Conservation (phyloP, 495 filamentous ascomycete species). For the Xylaria longipes region DNA sequence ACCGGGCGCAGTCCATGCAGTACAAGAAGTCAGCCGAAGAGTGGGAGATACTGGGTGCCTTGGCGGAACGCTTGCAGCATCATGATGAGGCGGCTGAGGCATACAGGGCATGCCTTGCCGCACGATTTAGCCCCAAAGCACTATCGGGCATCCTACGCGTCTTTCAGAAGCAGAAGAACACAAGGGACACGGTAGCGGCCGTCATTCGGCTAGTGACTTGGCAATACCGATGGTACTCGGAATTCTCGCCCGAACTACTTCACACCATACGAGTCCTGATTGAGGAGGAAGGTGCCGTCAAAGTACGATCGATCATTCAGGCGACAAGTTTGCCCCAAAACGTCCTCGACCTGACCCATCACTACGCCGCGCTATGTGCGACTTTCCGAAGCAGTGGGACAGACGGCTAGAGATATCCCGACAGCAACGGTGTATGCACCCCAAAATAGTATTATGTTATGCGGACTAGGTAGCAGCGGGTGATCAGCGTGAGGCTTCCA, state of each 20-base stretch:
- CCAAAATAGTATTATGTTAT: not conserved
- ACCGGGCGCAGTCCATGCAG: constrained; percentile 82
- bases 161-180: constrained; percentile 74
- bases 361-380: constrained; percentile 92
- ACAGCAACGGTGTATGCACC: not conserved
- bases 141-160: constrained; percentile 81
- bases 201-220: constrained; percentile 90
- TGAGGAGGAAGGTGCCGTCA: constrained; percentile 96
- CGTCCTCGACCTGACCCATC: constrained; percentile 92
- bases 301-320: constrained; percentile 95
- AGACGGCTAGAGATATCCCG: constrained; percentile 66
- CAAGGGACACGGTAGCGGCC: constrained; percentile 74
- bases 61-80: constrained; percentile 92
- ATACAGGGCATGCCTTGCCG: constrained; percentile 80
- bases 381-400: constrained; percentile 94
- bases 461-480: not conserved
- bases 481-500: not conserved
- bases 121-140: constrained; percentile 88
- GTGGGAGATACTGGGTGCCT: constrained; percentile 95
- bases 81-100: constrained; percentile 88
- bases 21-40: constrained; percentile 97
- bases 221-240: constrained; percentile 99
- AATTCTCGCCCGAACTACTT: constrained; percentile 93
- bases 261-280: constrained; percentile 88
- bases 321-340: constrained; percentile 91